phyloP scores from a whole-genome alignment of 2,329 filamentous ascomycete genomes.

The Lasiodiplodia theobromae region DNA sequence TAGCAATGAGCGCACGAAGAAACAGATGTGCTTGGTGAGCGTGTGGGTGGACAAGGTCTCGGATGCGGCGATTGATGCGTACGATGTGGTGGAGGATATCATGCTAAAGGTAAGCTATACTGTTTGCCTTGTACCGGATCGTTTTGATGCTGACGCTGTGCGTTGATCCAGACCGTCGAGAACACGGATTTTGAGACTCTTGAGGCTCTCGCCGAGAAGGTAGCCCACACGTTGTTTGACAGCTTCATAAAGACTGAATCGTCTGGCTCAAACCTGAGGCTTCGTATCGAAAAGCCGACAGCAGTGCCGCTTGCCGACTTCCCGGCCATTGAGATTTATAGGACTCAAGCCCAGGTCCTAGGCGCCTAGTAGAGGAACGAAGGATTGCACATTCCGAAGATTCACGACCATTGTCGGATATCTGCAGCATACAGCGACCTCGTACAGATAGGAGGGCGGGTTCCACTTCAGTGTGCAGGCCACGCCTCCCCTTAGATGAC shows the following conservation, averaged over 20 bases:
- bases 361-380: background rate
- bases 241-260: conserved; percentile 43
- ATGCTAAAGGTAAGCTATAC: conserved; percentile 64
- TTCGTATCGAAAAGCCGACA: conserved; percentile 74
- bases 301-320: conserved; percentile 77
- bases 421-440: too few species aligned
- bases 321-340: conserved; percentile 68
- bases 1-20: conserved; percentile 68
- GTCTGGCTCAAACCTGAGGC: conserved; percentile 61
- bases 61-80: conserved; percentile 55
- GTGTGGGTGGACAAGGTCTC: conserved; percentile 66
- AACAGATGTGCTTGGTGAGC: conserved; percentile 71
- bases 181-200: conserved; percentile 55
- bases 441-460: too few species aligned
- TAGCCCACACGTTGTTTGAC: conserved; percentile 51
- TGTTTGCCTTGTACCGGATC: too few species aligned
- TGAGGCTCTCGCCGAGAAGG: conserved; percentile 51
- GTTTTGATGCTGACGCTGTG: background rate
- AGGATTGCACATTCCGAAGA: background rate
- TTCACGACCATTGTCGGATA: too few species aligned
- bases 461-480: too few species aligned
- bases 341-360: conserved; percentile 27
- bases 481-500: too few species aligned
- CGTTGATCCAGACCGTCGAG: conserved; percentile 48
- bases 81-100: conserved; percentile 63